A percentile compares a stretch with the other conserved stretches of the same genome.
These are phyloP conservation scores for Excoecaria cochinchinensis DNA, from an alignment of 345 rosid species.

Conservation along the genomic window DNA sequence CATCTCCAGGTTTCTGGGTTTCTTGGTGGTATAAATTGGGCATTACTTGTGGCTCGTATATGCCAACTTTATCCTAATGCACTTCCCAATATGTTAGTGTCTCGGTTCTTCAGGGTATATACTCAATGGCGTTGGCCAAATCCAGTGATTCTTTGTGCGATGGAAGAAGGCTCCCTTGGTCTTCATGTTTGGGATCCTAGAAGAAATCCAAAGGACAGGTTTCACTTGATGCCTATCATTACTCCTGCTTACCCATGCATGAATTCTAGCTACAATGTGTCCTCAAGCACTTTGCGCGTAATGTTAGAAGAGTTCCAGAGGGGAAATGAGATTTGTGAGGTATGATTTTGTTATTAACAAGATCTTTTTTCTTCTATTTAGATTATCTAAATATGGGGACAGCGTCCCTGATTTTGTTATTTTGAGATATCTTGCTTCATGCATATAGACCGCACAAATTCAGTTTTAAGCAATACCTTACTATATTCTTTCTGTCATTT, in stretches of 20 bases:
- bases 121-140: constrained; percentile 99
- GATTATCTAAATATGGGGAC: not conserved
- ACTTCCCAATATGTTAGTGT: constrained; percentile 81
- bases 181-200: constrained; percentile 98
- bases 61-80: constrained; percentile 98
- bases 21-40: constrained; percentile 99
- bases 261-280: constrained; percentile 98
- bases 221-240: constrained; percentile 94
- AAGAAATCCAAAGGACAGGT: constrained; percentile 75
- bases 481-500: not conserved
- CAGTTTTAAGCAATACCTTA: not conserved
- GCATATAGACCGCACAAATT: not conserved
- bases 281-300: constrained; percentile 79
- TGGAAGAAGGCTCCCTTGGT: constrained; percentile 87
- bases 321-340: constrained; percentile 94
- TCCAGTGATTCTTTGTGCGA: constrained; percentile 87
- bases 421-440: not conserved
- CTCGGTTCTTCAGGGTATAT: constrained; percentile 92
- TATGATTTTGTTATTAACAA: constrained; percentile 33
- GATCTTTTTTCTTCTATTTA: not conserved
- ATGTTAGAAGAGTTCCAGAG: constrained; percentile 93
- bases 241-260: constrained; percentile 98
- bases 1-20: constrained; percentile 80
- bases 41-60: constrained; percentile 97
- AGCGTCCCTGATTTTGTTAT: not conserved